Base-by-base conservation (phyloP, 371 early-diverging fungal genomes). In the Entomophthora muscae region DNA sequence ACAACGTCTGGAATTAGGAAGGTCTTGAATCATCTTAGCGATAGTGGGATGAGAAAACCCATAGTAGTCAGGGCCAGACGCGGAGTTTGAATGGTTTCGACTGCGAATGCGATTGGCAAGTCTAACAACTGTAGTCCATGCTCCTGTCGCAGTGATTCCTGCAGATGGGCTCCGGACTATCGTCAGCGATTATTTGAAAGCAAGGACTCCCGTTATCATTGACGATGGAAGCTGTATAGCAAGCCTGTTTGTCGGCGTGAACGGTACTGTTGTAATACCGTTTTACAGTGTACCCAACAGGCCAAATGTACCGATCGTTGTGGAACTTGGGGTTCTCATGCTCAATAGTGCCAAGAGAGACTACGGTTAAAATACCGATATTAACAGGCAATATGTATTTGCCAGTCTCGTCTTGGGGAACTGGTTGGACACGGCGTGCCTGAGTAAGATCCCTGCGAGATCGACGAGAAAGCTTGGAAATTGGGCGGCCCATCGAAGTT, bases 51-150 rank as follows among this genome's bases (percentile, higher is more conserved):
- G 85, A 32, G 91, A 82, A 63, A 93, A 85, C 0, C 93, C 95
- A 73, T 85, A 94, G 64, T 86, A 91, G 66, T 94, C 95, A 1
- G 95, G 93, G 0, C 95, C 95, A 10, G 85, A 85, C 0, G 88
- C 88, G 5, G 88, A 86, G 59, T 87, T 88, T 29, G 85, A 83
- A 66, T 85, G 85, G 30, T 84, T 85, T 1, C 84, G 77, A 30
- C 84, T 79, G 10, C 89, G 81, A 51, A 93, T 79, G 53, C 79
- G 78, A 60, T 89, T 85, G 3, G 90, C 83, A 12, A 78, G 73
- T 57, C 86, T 85, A 12, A 92, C 81, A 28, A 92, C 81, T 21
- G 83, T 78, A 1, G 88, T 87, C 95, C 93, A 95, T 23, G 88
- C 93, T 31, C 91, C 93, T 12, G 93, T 91, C 3, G 93, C 84